phyloP scores from a whole-genome alignment of 345 rosid genomes.

The Populus tremula region DNA sequence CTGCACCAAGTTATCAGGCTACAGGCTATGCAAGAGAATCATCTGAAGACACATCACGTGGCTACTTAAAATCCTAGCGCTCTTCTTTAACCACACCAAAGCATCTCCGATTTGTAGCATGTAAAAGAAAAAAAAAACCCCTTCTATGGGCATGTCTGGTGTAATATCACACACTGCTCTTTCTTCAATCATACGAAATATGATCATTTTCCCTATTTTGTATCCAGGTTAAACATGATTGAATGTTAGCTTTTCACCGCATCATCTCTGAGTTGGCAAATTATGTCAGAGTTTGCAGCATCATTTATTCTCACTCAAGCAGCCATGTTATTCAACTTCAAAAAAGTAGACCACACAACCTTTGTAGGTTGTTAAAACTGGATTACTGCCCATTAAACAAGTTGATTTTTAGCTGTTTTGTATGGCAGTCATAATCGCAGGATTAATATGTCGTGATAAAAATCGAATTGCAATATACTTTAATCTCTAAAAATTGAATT shows the following conservation, averaged over 20 bases:
- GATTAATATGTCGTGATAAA: not conserved
- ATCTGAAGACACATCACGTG: slow-evolving; percentile 37
- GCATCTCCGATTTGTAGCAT: not conserved
- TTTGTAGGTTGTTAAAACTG: not conserved
- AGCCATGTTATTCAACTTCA: not conserved
- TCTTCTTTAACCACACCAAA: not conserved
- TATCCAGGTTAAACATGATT: not conserved
- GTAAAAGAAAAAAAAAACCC: not conserved
- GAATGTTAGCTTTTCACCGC: not conserved
- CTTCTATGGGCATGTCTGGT: not conserved
- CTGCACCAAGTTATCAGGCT: slow-evolving; percentile 57
- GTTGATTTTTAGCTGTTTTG: not conserved
- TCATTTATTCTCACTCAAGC: not conserved
- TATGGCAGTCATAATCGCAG: not conserved
- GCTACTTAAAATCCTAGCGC: not conserved
- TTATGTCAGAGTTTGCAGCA: not conserved
- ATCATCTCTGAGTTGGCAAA: not conserved
- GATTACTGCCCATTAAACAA: not conserved
- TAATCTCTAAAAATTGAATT: not conserved
- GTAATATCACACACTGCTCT: not conserved
- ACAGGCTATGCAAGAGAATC: slow-evolving; percentile 84
- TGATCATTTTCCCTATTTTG: too few species aligned
- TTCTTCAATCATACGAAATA: not conserved
- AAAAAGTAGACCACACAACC: too few species aligned
- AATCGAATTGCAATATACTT: not conserved